Evolutionary conservation across 495 filamentous ascomycete genomes (phyloP).

Genomic region (Saxispiralis lemnorum): DNA sequence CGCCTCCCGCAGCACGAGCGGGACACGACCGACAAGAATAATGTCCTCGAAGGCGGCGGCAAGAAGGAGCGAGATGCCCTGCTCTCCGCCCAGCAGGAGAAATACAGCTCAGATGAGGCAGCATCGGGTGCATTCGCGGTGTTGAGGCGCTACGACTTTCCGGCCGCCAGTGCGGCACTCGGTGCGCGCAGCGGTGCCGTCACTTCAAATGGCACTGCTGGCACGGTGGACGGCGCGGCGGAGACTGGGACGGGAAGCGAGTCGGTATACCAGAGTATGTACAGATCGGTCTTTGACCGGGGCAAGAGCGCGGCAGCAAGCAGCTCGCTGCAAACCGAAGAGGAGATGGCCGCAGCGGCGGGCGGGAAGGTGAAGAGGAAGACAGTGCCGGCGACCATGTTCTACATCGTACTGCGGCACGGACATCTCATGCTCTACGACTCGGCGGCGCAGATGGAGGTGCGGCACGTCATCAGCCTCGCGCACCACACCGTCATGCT

Average conservation of each 20-base stretch:
- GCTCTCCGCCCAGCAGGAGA: neutral
- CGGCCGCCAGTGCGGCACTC: constrained; percentile 6
- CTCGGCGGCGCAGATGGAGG: constrained; percentile 71
- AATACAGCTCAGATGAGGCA: neutral
- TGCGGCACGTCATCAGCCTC: constrained; percentile 84
- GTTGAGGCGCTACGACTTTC: constrained; percentile 55
- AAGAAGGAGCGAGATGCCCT: neutral
- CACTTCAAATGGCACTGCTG: constrained; percentile 68
- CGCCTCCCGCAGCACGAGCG: constrained; percentile 6
- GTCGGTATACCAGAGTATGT: constrained; percentile 96
- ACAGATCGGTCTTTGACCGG: constrained; percentile 83
- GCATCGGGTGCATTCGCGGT: constrained; percentile 47
- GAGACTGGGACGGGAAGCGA: constrained; percentile 33
- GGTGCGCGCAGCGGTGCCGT: neutral
- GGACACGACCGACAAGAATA: neutral
- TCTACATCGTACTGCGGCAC: constrained; percentile 40
- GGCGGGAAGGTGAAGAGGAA: constrained; percentile 40
- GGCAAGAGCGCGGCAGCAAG: constrained; percentile 30
- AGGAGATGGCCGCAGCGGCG: constrained; percentile 60
- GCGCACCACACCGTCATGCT: constrained; percentile 74
- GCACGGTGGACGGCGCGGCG: constrained; percentile 53
- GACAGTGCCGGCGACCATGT: constrained; percentile 1
- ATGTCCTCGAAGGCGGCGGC: neutral
- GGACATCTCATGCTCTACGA: constrained; percentile 96
- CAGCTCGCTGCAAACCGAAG: constrained; percentile 39